Evolutionary conservation across 306 rosid genomes (phyloP), one percentile per base, ranked within the genome.

Genomic region (Myrica gale): DNA sequence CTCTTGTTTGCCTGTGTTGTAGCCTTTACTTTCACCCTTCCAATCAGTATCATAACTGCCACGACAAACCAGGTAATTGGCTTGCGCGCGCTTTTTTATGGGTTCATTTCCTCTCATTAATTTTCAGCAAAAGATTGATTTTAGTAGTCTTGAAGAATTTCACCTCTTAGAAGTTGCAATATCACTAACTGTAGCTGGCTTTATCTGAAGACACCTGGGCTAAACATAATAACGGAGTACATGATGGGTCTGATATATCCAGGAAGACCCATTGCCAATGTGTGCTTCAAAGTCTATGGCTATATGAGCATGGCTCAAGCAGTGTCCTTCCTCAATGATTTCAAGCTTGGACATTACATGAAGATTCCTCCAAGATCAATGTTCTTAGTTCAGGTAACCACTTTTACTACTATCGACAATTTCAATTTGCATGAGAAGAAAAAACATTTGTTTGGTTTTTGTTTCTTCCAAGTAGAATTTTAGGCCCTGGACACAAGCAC

Each of bases 341-440:
- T 92, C 85, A 90, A 92, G 88, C 93, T 92, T 5, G 97, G 97
- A 9, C 97, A 92, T 73, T 92, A 92, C 86, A 87, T 88, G 96
- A 92, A 92, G 91, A 92, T 92, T 79, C 96, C 97, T 42, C 96
- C 93, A 57, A 87, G 87, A 76, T 92, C 96, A 58, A 92, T 92
- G 97, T 92, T 92, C 81, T 78, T 90, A 55, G 93, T 90, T 82
- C 96, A 92, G 88, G 97, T 87, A 42, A 46, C 51, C 42, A 41
- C 60, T 6, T 44, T 37, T 48, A 37, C 57, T 51, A 66, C 69
- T 75, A 39, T 63, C 21, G 6, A 16, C 15, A 39, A 2, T 26
- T 26, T 26, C 15, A 39, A 2, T 26, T 26, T 26, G 32, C 1
- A 65, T 13, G 6, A 16, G 41, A 4, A 13, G 11, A 65, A 41